These are phyloP conservation scores for Fusarium lyarnte DNA, from an alignment of 2,329 filamentous ascomycete genomes.

Conservation along the genomic window DNA sequence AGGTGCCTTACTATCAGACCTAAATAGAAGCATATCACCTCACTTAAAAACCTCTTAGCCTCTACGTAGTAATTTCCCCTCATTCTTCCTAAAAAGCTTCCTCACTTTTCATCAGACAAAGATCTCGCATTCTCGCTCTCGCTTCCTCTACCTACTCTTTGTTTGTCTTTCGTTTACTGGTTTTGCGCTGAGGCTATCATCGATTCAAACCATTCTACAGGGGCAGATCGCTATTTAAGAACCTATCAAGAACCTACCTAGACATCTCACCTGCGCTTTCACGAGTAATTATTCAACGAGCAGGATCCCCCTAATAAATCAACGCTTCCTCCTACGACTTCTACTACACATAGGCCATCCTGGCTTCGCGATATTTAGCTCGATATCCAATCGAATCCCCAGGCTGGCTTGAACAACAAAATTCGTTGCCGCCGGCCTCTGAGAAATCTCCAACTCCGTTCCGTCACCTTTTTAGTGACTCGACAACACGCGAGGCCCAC, in stretches of 20 bases:
- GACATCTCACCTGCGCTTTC: constrained; percentile 11
- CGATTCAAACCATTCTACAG: not conserved
- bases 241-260: not conserved
- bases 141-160: constrained; percentile 5
- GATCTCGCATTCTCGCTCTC: constrained; percentile 16
- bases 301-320: constrained; percentile 11
- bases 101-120: constrained; percentile 12
- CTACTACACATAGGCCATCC: not conserved
- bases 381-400: constrained; percentile 11
- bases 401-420: constrained; percentile 22
- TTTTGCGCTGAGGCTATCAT: constrained; percentile 15
- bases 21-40: constrained; percentile 24
- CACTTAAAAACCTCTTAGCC: constrained; percentile 30
- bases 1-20: constrained; percentile 10
- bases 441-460: constrained; percentile 16
- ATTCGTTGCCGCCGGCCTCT: constrained; percentile 6
- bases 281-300: constrained; percentile 14
- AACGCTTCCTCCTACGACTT: constrained; percentile 16
- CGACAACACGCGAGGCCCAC: constrained; percentile 26
- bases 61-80: constrained; percentile 1
- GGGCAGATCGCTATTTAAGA: not conserved
- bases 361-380: constrained; percentile 17
- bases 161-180: constrained; percentile 32
- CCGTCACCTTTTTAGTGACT: constrained; percentile 18
- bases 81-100: constrained; percentile 22